Evolutionary conservation across 768 basidiomycete genomes (phyloP), one percentile per base, ranked within the genome.

Genomic region (Pulveroboletus sp.): DNA sequence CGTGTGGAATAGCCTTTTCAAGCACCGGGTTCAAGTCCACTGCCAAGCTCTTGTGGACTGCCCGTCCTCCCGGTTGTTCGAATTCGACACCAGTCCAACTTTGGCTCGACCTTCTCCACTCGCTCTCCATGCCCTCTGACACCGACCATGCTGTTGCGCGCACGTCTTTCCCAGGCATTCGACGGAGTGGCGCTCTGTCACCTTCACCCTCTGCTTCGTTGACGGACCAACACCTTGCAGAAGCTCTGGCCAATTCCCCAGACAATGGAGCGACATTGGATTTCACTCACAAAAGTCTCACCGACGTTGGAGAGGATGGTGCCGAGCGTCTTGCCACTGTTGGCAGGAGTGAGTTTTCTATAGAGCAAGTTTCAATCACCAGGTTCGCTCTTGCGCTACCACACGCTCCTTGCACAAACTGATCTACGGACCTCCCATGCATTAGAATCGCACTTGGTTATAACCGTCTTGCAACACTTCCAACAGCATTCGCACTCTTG

Each of bases 241-340:
- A 89, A 35, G 89, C 87, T 24, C 64, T 87, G 18, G 66, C 72
- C 43, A 76, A 70, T 50, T 92, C 89, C 39, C 69, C 77, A 7
- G 93, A 97, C 71, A 71, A 76, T 46, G 92, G 93, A 8, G 81
- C 81, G 50, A 95, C 93, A 6, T 74, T 99, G 49, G 83, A 92
- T 63, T 78, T 98, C 43, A 82, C 88, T 52, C 86, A 90, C 68
- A 80, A 86, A 69, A 78, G 77, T 39, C 72, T 97, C 33, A 81
- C 83, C 9, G 84, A 91, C 52, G 78, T 97, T 37, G 83, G 83
- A 8, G 79, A 82, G 56, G 76, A 76, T 38, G 86, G 86, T n/a
- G 86, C 83, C 8, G 78, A 86, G 56, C 83, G 86, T 58, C 80
- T 98, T n/a, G 82, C 82, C 14, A 76, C 73, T 27, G 74, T 82